Evolutionary conservation across 2,329 filamentous ascomycete species (phyloP).

Genomic region (Aspergillus glaucus): DNA sequence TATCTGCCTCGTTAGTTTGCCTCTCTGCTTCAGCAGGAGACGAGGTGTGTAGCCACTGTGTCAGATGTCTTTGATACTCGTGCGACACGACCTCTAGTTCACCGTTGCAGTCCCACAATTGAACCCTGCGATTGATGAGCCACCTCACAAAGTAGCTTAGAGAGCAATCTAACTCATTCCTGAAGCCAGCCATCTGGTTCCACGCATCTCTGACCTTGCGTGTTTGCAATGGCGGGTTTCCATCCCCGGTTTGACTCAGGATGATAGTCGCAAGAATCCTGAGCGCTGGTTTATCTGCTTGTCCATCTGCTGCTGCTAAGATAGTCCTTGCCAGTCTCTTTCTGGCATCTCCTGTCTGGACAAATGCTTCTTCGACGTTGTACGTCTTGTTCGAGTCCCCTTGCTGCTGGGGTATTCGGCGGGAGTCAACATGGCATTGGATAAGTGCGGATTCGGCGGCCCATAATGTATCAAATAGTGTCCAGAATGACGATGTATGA

Average conservation of each 20-base stretch:
- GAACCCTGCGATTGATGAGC: slow-evolving; percentile 22
- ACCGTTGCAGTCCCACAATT: slow-evolving; percentile 21
- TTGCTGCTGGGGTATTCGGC: slow-evolving; percentile 17
- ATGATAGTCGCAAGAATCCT: slow-evolving; percentile 14
- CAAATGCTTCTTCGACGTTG: slow-evolving; percentile 13
- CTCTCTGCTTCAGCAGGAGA: slow-evolving; percentile 5
- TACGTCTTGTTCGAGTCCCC: slow-evolving; percentile 10
- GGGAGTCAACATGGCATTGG: slow-evolving; percentile 30
- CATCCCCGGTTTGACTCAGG: slow-evolving; percentile 13
- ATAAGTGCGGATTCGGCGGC: slow-evolving; percentile 28
- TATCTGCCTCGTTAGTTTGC: background rate
- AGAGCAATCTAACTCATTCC: slow-evolving; percentile 11
- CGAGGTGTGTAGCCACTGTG: slow-evolving; percentile 24
- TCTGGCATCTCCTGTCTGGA: slow-evolving; percentile 11
- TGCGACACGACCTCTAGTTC: slow-evolving; percentile 18
- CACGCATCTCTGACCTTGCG: slow-evolving; percentile 15
- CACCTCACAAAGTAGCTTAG: slow-evolving; percentile 16
- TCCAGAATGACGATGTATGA: slow-evolving; percentile 27
- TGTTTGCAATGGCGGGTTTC: slow-evolving; percentile 12
- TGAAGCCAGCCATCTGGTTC: slow-evolving; percentile 10
- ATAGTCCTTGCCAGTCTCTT: slow-evolving; percentile 16
- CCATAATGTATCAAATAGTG: slow-evolving; percentile 29
- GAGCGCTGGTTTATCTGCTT: slow-evolving; percentile 12
- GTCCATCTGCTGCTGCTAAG: slow-evolving; percentile 17
- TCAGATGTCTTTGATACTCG: slow-evolving; percentile 21